phyloP scores from a whole-genome alignment of 2,329 filamentous ascomycete genomes.

The Helotiales sp. region DNA sequence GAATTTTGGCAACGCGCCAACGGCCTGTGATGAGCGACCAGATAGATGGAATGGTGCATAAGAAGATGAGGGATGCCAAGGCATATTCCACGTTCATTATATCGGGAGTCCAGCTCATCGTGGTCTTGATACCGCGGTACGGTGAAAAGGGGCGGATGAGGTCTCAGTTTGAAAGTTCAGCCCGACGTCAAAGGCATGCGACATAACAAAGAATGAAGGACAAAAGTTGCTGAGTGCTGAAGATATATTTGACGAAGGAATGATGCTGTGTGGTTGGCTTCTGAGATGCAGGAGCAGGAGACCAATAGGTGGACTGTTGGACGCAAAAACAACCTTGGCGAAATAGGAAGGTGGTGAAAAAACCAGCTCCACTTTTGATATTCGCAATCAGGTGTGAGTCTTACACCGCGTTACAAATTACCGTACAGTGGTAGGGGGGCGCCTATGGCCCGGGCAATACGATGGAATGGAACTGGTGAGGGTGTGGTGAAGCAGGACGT shows the following conservation, averaged over 20 bases:
- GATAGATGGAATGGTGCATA: slow-evolving; percentile 31
- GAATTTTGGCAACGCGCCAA: slow-evolving; percentile 23
- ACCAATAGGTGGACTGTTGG: background rate
- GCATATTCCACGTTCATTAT: slow-evolving; percentile 7
- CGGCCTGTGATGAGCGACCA: slow-evolving; percentile 26
- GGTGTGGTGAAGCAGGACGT: background rate
- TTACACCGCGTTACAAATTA: background rate
- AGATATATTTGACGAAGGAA: background rate
- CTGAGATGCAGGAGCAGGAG: background rate
- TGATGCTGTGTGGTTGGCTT: background rate
- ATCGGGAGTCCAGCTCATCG: slow-evolving; percentile 6
- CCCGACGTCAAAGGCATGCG: no score
- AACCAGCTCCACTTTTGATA: slow-evolving; percentile 7
- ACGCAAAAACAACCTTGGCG: background rate
- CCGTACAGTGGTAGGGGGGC: background rate
- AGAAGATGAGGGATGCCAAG: slow-evolving; percentile 20
- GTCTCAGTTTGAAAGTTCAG: no score
- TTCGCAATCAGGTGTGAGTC: slow-evolving; percentile 7
- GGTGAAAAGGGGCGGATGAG: no score
- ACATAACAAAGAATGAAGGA: background rate
- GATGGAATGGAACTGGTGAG: background rate
- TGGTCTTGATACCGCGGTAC: background rate
- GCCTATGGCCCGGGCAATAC: background rate
- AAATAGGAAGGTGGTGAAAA: slow-evolving; percentile 13
- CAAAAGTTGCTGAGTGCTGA: background rate